A percentile compares a stretch with the other conserved stretches of the same genome.
phyloP scores from a whole-genome alignment of 768 basidiomycete species.

The Boletus patriciae region DNA sequence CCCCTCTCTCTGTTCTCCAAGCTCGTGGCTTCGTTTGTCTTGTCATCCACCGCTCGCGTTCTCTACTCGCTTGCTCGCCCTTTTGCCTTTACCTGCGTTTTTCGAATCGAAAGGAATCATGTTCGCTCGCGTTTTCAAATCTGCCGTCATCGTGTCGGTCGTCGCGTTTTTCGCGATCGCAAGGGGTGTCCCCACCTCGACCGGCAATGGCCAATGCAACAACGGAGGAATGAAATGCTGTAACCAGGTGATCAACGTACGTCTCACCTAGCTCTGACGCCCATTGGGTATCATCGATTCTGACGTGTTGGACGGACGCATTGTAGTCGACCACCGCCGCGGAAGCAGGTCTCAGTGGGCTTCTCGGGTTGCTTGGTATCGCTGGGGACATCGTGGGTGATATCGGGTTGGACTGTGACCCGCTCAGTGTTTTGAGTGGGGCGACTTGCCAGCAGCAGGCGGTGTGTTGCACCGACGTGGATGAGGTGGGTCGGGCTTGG shows the following conservation, averaged over 20 bases:
- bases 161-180: slow-evolving; percentile 8
- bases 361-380: background rate
- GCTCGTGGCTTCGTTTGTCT: background rate
- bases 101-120: slow-evolving; percentile 4
- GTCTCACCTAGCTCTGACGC: background rate
- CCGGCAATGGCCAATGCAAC: slow-evolving; percentile 6
- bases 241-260: background rate
- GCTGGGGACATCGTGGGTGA: background rate
- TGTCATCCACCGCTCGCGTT: background rate
- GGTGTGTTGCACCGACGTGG: slow-evolving; percentile 5
- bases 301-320: background rate
- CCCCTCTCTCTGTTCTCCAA: background rate
- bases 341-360: background rate
- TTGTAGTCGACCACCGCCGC: background rate
- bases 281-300: background rate
- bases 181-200: background rate
- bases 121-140: slow-evolving; percentile 14
- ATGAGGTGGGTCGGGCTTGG: background rate
- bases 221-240: slow-evolving; percentile 14
- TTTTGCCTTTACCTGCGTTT: background rate
- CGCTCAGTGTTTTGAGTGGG: slow-evolving; percentile 5
- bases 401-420: slow-evolving; percentile 2
- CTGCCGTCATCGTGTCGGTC: slow-evolving; percentile 9
- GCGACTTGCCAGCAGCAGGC: background rate
- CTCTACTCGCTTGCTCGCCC: background rate